These are phyloP conservation scores for Hericium rajendrae DNA, from an alignment of 768 basidiomycete species.

Conservation along the genomic window DNA sequence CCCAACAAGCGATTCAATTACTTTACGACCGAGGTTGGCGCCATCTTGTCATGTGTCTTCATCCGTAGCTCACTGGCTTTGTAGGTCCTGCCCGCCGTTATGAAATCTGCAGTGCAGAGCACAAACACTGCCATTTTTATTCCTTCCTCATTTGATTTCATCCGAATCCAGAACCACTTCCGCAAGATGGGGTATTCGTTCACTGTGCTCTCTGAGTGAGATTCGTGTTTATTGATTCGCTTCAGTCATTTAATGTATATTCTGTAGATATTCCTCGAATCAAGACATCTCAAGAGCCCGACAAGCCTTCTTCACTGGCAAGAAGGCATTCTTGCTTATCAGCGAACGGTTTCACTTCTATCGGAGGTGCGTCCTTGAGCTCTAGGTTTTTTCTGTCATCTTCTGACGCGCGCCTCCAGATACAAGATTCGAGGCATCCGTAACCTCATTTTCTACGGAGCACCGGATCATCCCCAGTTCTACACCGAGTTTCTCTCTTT, in stretches of 20 bases:
- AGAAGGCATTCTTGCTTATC: slow-evolving; percentile 78
- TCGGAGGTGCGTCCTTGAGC: too few relatives aligned
- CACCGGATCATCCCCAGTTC: slow-evolving; percentile 85
- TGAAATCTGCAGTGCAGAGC: slow-evolving; percentile 92
- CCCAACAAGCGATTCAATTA: slow-evolving; percentile 78
- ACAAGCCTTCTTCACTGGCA: slow-evolving; percentile 84
- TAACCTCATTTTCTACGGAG: slow-evolving; percentile 88
- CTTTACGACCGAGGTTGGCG: slow-evolving; percentile 73
- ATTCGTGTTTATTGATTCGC: not conserved
- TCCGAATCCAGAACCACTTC: slow-evolving; percentile 82
- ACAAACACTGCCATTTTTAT: slow-evolving; percentile 82
- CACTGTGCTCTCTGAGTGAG: slow-evolving; percentile 84
- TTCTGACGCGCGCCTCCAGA: too few relatives aligned
- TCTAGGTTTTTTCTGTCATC: too few relatives aligned
- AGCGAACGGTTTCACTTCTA: slow-evolving; percentile 99
- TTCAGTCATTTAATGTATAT: not conserved
- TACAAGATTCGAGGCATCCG: slow-evolving; percentile 91
- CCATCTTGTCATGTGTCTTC: not conserved
- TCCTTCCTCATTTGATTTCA: slow-evolving; percentile 95
- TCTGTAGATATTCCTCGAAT: slow-evolving; percentile 75
- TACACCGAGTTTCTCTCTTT: slow-evolving; percentile 85
- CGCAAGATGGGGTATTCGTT: slow-evolving; percentile 65
- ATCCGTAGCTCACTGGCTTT: not conserved
- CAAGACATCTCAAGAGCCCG: slow-evolving; percentile 92
- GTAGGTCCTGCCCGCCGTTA: slow-evolving; percentile 68